Percentiles rank a stretch among this genome's conserved stretches.
phyloP scores from a whole-genome alignment of 139 green algal genomes.

The Diplosphaera chodatii region DNA sequence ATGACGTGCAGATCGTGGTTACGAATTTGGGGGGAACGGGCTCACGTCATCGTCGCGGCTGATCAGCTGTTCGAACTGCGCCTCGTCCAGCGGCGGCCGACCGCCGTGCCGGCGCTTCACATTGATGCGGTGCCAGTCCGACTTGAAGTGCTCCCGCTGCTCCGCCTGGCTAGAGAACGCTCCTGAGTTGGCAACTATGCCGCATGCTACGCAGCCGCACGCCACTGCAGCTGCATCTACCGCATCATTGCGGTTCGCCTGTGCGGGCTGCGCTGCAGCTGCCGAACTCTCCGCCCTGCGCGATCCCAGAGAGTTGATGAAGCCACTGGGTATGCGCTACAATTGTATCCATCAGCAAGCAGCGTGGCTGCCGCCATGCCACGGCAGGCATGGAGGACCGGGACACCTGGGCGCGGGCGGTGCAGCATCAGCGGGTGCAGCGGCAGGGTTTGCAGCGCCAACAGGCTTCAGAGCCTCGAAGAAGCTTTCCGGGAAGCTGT shows the following conservation, averaged over 20 bases:
- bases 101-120: slow-evolving; percentile 59
- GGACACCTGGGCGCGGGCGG: background rate
- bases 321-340: too few species aligned
- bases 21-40: too few species aligned
- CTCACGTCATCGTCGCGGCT: slow-evolving; percentile 39
- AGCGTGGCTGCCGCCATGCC: too few species aligned
- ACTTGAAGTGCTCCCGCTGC: slow-evolving; percentile 79
- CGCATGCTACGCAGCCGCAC: background rate
- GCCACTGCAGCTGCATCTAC: too few species aligned
- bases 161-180: slow-evolving; percentile 20
- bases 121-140: slow-evolving; percentile 88
- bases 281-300: background rate
- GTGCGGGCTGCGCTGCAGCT: background rate
- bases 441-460: background rate
- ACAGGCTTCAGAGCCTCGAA: background rate
- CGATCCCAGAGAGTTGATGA: too few species aligned
- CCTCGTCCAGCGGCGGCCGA: slow-evolving; percentile 44
- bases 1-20: too few species aligned
- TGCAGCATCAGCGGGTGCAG: background rate
- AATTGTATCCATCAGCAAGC: too few species aligned
- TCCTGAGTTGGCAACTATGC: background rate
- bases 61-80: slow-evolving; percentile 53
- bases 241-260: too few species aligned
- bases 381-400: too few species aligned
- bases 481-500: background rate